phyloP scores from a whole-genome alignment of 306 rosid genomes.

The Ormosia emarginata region DNA sequence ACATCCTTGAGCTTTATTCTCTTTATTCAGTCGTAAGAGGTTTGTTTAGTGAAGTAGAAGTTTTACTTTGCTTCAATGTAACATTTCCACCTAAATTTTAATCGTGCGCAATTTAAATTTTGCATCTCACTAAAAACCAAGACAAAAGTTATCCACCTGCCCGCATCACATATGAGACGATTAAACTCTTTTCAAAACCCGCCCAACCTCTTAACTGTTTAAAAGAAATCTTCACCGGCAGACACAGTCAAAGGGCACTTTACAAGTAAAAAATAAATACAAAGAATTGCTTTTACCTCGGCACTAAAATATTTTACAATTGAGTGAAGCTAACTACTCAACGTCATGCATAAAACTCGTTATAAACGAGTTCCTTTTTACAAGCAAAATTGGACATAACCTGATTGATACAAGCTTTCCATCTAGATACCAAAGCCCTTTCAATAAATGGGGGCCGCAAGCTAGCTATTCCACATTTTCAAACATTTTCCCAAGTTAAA shows the following conservation, averaged over 20 bases:
- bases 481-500: conserved; percentile 30
- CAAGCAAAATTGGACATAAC: conserved; percentile 47
- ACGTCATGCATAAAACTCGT: conserved; percentile 27
- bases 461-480: conserved; percentile 15
- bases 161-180: background rate
- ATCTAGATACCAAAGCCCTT: conserved; percentile 31
- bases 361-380: conserved; percentile 35
- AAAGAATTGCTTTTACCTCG: conserved; percentile 32
- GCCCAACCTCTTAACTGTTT: background rate
- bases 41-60: no score
- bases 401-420: conserved; percentile 22
- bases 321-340: conserved; percentile 28
- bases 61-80: no score
- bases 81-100: background rate
- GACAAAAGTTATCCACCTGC: background rate
- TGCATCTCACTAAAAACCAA: background rate
- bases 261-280: conserved; percentile 15
- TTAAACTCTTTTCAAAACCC: background rate
- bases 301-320: conserved; percentile 41
- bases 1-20: no score
- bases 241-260: background rate
- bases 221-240: background rate
- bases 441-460: conserved; percentile 14
- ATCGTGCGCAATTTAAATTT: background rate
- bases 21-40: no score